Evolutionary conservation across 2,329 filamentous ascomycete species (phyloP).

Genomic region (Lasiodiplodia gonubiensis): DNA sequence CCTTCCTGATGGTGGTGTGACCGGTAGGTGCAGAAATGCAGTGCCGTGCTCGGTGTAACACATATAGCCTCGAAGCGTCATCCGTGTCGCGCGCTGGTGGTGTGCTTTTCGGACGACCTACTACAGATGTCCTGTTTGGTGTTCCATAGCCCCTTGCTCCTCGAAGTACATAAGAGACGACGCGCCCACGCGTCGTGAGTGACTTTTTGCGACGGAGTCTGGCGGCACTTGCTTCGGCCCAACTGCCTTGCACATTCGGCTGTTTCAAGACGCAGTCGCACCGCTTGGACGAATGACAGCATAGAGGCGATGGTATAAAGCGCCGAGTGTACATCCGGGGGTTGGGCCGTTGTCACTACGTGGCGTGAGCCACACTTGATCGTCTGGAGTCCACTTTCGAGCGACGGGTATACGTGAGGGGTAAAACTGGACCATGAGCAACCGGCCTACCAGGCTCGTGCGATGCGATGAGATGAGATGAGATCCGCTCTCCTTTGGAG

Average conservation of each 20-base stretch:
- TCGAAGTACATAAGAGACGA: background rate
- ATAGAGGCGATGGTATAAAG: background rate
- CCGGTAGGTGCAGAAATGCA: slow-evolving; percentile 12
- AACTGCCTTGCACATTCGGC: background rate
- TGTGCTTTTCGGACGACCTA: slow-evolving; percentile 23
- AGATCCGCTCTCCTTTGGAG: background rate
- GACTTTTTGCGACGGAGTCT: background rate
- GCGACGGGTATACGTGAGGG: slow-evolving; percentile 2
- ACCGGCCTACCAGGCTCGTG: background rate
- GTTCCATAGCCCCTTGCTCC: background rate
- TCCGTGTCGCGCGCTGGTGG: slow-evolving; percentile 15
- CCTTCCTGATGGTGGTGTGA: slow-evolving; percentile 26
- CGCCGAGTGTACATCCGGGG: slow-evolving; percentile 17
- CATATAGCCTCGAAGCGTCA: slow-evolving; percentile 20
- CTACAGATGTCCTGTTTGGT: background rate
- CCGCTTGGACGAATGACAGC: background rate
- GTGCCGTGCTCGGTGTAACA: slow-evolving; percentile 22
- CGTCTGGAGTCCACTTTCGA: slow-evolving; percentile 2
- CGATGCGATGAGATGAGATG: slow-evolving; percentile 9
- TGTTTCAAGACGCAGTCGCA: slow-evolving; percentile 5
- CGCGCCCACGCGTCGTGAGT: background rate
- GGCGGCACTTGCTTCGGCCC: background rate
- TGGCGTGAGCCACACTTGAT: slow-evolving; percentile 25
- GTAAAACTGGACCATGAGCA: slow-evolving; percentile 16
- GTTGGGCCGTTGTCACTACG: background rate